phyloP scores from a whole-genome alignment of 495 filamentous ascomycete species.

The Annulohypoxylon maeteangense region DNA sequence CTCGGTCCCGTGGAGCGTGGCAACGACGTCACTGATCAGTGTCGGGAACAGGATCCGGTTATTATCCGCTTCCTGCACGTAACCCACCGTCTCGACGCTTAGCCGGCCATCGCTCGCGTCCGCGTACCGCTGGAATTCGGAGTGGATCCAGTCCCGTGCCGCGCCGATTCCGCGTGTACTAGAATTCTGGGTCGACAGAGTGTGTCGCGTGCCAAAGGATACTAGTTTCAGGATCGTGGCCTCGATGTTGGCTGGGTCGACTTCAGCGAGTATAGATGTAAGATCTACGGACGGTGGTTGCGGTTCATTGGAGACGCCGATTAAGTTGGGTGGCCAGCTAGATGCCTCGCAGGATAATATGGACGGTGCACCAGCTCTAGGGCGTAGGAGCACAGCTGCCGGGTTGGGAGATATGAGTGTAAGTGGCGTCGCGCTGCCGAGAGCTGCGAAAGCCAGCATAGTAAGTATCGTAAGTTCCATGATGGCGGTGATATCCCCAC shows the following conservation, averaged over 20 bases:
- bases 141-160: constrained; percentile 63
- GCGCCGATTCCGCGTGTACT: constrained; percentile 62
- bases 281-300: constrained; percentile 60
- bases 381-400: constrained; percentile 20
- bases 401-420: constrained; percentile 34
- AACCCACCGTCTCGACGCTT: constrained; percentile 56
- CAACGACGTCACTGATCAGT: constrained; percentile 62
- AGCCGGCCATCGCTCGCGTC: constrained; percentile 53
- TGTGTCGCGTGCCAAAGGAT: constrained; percentile 64
- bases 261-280: constrained; percentile 51
- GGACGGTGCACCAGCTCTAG: background rate
- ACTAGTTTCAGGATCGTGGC: constrained; percentile 59
- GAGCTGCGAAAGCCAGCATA: constrained; percentile 16
- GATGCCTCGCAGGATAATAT: constrained; percentile 40
- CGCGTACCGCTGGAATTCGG: constrained; percentile 55
- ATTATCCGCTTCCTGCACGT: constrained; percentile 54
- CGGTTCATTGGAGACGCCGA: constrained; percentile 52
- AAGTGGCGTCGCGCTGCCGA: constrained; percentile 30
- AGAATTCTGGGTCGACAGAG: constrained; percentile 59
- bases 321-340: constrained; percentile 44
- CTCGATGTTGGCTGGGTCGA: constrained; percentile 57
- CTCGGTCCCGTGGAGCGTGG: constrained; percentile 58
- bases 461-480: constrained; percentile 19
- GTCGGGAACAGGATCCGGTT: constrained; percentile 58
- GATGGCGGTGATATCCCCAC: background rate